These are phyloP conservation scores for Kwoniella bestiolae DNA, from an alignment of 768 basidiomycete genomes.

Conservation along the genomic window DNA sequence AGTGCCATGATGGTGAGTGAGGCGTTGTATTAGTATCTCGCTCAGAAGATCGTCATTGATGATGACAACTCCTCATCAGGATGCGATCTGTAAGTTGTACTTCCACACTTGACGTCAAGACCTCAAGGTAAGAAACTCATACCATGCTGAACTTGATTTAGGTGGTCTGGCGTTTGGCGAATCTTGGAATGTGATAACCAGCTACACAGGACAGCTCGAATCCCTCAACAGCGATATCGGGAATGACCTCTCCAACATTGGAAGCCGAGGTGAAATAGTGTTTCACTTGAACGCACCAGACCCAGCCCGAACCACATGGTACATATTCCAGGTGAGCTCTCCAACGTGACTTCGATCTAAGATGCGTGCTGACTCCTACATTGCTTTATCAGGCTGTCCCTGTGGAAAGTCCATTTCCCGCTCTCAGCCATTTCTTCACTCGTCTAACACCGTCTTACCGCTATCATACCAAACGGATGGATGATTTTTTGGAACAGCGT, in stretches of 20 bases:
- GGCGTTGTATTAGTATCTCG: neutral
- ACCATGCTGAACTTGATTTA: too few species aligned
- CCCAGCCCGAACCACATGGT: constrained; percentile 25
- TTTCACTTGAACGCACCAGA: constrained; percentile 28
- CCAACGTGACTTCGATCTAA: too few species aligned
- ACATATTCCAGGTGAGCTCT: constrained; percentile 41
- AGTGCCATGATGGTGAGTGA: constrained; percentile 40
- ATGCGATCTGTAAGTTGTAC: constrained; percentile 41
- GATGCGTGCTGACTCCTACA: too few species aligned
- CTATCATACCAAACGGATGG: constrained; percentile 15
- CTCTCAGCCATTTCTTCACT: constrained; percentile 32
- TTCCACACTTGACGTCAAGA: too few species aligned
- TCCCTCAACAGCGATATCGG: too few species aligned
- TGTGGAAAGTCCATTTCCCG: constrained; percentile 35
- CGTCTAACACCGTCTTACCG: constrained; percentile 28
- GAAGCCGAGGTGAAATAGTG: constrained; percentile 12
- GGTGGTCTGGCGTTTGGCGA: constrained; percentile 47
- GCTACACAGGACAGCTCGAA: constrained; percentile 2
- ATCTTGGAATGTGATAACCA: constrained; percentile 26
- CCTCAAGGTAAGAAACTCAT: too few species aligned
- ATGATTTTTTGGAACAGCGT: constrained; percentile 29
- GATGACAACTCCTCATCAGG: constrained; percentile 22
- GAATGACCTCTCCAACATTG: neutral
- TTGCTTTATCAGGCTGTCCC: constrained; percentile 41
- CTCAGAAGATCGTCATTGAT: too few species aligned